phyloP scores from a whole-genome alignment of 345 rosid species.

The Hibiscus syriacus region DNA sequence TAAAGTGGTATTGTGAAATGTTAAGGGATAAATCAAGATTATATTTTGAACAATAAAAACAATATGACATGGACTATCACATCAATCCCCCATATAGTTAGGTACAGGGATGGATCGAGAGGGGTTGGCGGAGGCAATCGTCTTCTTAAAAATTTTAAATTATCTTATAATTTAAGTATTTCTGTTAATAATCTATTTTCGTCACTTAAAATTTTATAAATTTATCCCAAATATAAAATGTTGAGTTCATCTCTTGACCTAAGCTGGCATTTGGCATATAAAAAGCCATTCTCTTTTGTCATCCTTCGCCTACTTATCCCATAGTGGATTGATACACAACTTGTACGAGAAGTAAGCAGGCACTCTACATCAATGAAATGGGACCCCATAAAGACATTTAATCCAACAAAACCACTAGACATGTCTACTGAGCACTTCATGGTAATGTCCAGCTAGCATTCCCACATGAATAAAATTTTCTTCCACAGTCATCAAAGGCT shows the following conservation, averaged over 20 bases:
- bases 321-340: slow-evolving; percentile 36
- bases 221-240: no score
- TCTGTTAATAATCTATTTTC: no score
- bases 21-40: slow-evolving; percentile 7
- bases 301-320: slow-evolving; percentile 21
- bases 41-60: slow-evolving; percentile 4
- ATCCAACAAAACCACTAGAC: slow-evolving; percentile 25
- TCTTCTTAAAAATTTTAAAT: no score
- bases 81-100: slow-evolving; percentile 34
- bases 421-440: slow-evolving; percentile 17
- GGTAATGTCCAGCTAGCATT: slow-evolving; percentile 44
- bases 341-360: slow-evolving; percentile 29
- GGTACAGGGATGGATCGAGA: no score
- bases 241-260: no score
- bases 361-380: slow-evolving; percentile 20
- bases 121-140: no score
- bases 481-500: slow-evolving; percentile 12
- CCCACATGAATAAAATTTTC: slow-evolving; percentile 9
- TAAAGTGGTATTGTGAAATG: background rate
- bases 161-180: no score
- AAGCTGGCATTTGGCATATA: slow-evolving; percentile 33
- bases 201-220: no score
- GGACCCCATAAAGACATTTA: slow-evolving; percentile 39
- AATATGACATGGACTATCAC: slow-evolving; percentile 24
- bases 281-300: slow-evolving; percentile 27